A percentile compares a stretch with the other conserved stretches of the same genome.
These are phyloP conservation scores for Curvularia verruculosa DNA, from an alignment of 2,329 filamentous ascomycete species.

Conservation along the genomic window DNA sequence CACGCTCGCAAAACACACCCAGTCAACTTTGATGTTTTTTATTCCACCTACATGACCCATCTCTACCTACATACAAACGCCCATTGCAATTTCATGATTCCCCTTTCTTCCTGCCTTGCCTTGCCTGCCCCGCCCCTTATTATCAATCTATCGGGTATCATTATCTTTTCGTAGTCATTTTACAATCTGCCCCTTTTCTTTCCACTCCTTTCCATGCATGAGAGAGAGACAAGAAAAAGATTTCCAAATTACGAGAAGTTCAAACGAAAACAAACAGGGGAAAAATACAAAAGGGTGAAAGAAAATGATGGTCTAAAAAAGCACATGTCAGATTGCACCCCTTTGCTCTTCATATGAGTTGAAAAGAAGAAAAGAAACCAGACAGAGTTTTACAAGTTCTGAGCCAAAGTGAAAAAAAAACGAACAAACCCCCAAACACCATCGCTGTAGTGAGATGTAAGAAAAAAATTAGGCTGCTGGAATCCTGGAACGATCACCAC, in stretches of 20 bases:
- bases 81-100: constrained; percentile 11
- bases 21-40: background rate
- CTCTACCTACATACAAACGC: background rate
- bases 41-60: background rate
- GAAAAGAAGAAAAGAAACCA: no score
- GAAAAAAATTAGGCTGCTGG: constrained; percentile 54
- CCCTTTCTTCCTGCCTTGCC: background rate
- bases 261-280: no score
- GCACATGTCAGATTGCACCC: no score
- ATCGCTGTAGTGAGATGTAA: background rate
- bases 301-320: no score
- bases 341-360: no score
- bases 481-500: constrained; percentile 73
- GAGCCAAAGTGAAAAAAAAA: background rate
- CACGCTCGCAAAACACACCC: background rate
- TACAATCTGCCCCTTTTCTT: background rate
- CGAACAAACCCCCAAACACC: background rate
- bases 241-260: background rate
- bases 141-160: constrained; percentile 21
- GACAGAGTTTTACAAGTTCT: background rate
- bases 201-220: background rate
- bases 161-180: background rate
- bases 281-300: no score
- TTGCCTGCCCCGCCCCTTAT: background rate
- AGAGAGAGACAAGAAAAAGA: no score